phyloP scores from a whole-genome alignment of 176 grass and related monocot species.

The Phragmites australis region DNA sequence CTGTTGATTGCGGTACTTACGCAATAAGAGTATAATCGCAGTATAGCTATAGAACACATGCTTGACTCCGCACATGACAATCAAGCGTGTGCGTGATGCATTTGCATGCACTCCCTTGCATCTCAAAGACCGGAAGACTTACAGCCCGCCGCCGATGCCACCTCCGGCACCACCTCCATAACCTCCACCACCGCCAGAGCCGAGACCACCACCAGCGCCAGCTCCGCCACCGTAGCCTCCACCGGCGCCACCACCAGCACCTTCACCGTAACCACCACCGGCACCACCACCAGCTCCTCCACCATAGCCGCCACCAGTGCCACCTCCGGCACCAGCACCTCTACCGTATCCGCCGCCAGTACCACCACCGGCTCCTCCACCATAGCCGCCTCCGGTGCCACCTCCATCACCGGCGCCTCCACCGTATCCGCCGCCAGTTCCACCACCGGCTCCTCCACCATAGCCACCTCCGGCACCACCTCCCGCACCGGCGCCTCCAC shows the following conservation, averaged over 20 bases:
- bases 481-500: slow-evolving; percentile 1
- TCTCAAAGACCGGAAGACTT: background rate
- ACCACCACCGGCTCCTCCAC: background rate
- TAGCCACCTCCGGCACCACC: background rate
- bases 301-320: background rate
- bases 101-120: background rate
- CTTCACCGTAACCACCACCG: slow-evolving; percentile 11
- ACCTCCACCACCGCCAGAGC: background rate
- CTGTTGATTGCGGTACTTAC: background rate
- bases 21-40: background rate
- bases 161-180: slow-evolving; percentile 27
- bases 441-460: background rate
- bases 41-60: background rate
- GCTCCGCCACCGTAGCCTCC: background rate
- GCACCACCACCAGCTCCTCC: background rate
- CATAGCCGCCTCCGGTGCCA: background rate
- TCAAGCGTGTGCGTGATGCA: background rate
- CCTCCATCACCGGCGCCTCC: background rate
- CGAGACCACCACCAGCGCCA: background rate
- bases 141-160: slow-evolving; percentile 5
- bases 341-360: background rate
- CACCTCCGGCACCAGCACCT: slow-evolving; percentile 17
- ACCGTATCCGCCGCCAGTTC: background rate
- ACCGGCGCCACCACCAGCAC: background rate
- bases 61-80: background rate